A percentile compares a stretch with the other conserved stretches of the same genome.
Conservation (phyloP, 208 protist genomes). For the Strigomonas galati region DNA sequence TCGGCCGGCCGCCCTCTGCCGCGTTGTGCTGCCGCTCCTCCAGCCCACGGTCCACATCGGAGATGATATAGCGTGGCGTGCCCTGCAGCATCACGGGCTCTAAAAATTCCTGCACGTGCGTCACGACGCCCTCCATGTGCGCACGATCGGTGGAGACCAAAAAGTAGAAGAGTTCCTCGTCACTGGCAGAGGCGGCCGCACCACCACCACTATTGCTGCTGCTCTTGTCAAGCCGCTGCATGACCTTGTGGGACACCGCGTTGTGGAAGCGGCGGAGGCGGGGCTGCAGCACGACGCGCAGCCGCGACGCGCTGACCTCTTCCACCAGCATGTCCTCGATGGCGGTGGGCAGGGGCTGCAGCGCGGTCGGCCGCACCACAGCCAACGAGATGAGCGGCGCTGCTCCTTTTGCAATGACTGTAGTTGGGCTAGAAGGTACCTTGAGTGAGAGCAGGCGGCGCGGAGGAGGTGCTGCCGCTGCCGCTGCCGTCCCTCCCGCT, state of each 20-base stretch:
- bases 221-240: background rate
- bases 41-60: constrained; percentile 72
- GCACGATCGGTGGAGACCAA: constrained; percentile 67
- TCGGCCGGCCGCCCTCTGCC: constrained; percentile 27
- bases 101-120: constrained; percentile 50
- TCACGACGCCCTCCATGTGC: constrained; percentile 67
- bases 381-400: constrained; percentile 44
- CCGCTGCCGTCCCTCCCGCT: background rate
- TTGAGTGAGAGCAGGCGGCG: background rate
- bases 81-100: constrained; percentile 69
- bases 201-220: background rate
- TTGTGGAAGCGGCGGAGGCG: constrained; percentile 51
- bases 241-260: background rate
- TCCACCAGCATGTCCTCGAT: constrained; percentile 61
- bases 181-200: background rate
- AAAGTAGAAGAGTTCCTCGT: constrained; percentile 69
- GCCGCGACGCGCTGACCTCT: constrained; percentile 55
- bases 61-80: constrained; percentile 69
- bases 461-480: background rate
- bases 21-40: constrained; percentile 17
- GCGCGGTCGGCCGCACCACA: constrained; percentile 23
- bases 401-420: background rate
- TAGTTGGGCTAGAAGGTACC: background rate
- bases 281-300: constrained; percentile 84
- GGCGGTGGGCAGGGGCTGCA: constrained; percentile 39